A percentile compares a stretch with the other conserved stretches of the same genome.
phyloP scores from a whole-genome alignment of 139 green algal genomes.

The Mychonastes homosphaera region DNA sequence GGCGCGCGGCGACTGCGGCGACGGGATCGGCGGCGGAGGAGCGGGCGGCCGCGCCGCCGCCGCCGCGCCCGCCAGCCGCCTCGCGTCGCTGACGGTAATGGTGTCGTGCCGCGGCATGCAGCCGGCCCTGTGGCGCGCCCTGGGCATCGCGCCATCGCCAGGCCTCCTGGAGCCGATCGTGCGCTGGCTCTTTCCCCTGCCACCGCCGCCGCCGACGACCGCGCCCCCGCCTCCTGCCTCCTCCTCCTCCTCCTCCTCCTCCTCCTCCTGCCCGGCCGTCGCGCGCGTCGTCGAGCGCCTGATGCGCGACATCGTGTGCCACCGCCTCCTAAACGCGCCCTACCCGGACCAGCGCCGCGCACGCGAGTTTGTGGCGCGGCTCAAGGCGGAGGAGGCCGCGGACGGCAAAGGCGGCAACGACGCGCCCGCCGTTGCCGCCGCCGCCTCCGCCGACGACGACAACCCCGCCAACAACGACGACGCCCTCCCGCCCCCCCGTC shows the following conservation, averaged over 20 bases:
- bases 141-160: too few species aligned
- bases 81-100: slow-evolving; percentile 5
- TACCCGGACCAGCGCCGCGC: not conserved
- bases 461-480: too few species aligned
- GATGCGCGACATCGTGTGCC: not conserved
- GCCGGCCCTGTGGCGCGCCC: slow-evolving; percentile 5
- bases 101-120: slow-evolving; percentile 16
- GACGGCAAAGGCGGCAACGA: not conserved
- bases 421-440: too few species aligned
- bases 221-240: not conserved
- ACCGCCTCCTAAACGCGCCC: not conserved
- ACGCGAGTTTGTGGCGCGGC: not conserved
- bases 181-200: not conserved
- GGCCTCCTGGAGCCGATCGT: slow-evolving; percentile 6
- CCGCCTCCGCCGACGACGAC: too few species aligned
- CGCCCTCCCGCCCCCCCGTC: not conserved
- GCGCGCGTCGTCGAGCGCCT: not conserved
- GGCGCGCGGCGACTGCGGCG: slow-evolving; percentile 2
- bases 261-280: not conserved
- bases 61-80: slow-evolving; percentile 1
- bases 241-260: too few species aligned
- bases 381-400: not conserved
- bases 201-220: not conserved
- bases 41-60: slow-evolving; percentile 10
- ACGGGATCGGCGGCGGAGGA: slow-evolving; percentile 18